Conservation (phyloP, 306 rosid genomes). For the Canavalia gladiata region DNA sequence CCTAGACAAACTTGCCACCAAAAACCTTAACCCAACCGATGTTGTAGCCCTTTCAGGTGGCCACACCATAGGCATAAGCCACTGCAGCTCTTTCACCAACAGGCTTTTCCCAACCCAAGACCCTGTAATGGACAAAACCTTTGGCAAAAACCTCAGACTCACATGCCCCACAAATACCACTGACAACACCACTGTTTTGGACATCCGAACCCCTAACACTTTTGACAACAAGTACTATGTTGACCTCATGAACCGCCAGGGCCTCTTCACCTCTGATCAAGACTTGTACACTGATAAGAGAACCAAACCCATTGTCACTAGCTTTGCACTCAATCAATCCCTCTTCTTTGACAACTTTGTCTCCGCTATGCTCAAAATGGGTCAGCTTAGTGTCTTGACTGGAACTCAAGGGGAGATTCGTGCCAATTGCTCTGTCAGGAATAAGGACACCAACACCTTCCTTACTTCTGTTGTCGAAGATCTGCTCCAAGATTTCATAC, state of each 20-base stretch:
- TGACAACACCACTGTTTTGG: slow-evolving; percentile 53
- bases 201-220: slow-evolving; percentile 62
- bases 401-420: slow-evolving; percentile 71
- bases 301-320: slow-evolving; percentile 60
- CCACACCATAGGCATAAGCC: slow-evolving; percentile 75
- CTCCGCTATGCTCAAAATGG: slow-evolving; percentile 74
- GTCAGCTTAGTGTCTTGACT: slow-evolving; percentile 72
- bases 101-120: slow-evolving; percentile 74
- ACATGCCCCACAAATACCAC: slow-evolving; percentile 46
- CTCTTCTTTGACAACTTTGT: slow-evolving; percentile 69
- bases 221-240: slow-evolving; percentile 81
- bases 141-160: slow-evolving; percentile 57
- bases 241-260: slow-evolving; percentile 73
- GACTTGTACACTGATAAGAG: slow-evolving; percentile 60
- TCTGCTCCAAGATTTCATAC: slow-evolving; percentile 14
- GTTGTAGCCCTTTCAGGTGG: slow-evolving; percentile 77
- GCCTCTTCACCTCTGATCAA: slow-evolving; percentile 74
- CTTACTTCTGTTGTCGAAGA: slow-evolving; percentile 55
- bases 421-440: slow-evolving; percentile 68
- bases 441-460: slow-evolving; percentile 43
- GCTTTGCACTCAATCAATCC: slow-evolving; percentile 63
- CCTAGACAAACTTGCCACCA: slow-evolving; percentile 52
- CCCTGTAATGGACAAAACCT: slow-evolving; percentile 64
- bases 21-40: slow-evolving; percentile 66
- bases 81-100: slow-evolving; percentile 57